Base-by-base conservation (phyloP, 2,329 filamentous ascomycete genomes). In the Ophiostoma australiae region DNA sequence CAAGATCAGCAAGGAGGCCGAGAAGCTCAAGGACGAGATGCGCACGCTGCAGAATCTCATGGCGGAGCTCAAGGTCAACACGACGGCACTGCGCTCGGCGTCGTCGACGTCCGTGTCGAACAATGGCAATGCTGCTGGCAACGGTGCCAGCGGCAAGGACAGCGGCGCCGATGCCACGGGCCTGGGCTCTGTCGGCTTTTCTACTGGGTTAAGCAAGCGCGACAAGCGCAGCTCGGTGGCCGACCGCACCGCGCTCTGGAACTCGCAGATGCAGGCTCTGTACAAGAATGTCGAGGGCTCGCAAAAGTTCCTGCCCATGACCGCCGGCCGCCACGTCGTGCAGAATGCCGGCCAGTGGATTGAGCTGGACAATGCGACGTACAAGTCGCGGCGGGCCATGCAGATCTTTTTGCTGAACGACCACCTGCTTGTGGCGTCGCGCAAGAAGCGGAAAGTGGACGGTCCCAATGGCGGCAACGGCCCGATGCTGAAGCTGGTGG, bases 241-340 rank as follows among this genome's bases (percentile, higher is more conserved):
- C 13, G 88, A 90, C 77, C 84, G 88, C 72, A 89, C 87, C 70
- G 87, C 84, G 20, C 82, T 90, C 69, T 90, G 88, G 88, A 90
- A 88, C 77, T 86, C 87, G 41, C 88, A 90, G 79, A 88, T 90
- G 85, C 85, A 96, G 80, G 90, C 93, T 33, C 82, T 99, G 66
- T 99, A 95, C 88, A 98, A 97, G 82, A 92, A 91, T 63, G 92
- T 99, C n/a, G 95, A 98, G 79, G 94, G 94, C 1, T 97, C 94
- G 11, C 95, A 99, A 77, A 98, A 98, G 79, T 99, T 97, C 77
- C 83, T 99, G 13, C 95, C 95, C 17, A 95, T 94, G 70, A 86
- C 93, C 27, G 89, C 91, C 27, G 94, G 94, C n/a, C 90, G 95
- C 55, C 96, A 97, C 78, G 93, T 99, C 66, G 88, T 98, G 1